These are phyloP conservation scores for Agrocybe chaxingu DNA, from an alignment of 768 basidiomycete genomes.

Conservation along the genomic window DNA sequence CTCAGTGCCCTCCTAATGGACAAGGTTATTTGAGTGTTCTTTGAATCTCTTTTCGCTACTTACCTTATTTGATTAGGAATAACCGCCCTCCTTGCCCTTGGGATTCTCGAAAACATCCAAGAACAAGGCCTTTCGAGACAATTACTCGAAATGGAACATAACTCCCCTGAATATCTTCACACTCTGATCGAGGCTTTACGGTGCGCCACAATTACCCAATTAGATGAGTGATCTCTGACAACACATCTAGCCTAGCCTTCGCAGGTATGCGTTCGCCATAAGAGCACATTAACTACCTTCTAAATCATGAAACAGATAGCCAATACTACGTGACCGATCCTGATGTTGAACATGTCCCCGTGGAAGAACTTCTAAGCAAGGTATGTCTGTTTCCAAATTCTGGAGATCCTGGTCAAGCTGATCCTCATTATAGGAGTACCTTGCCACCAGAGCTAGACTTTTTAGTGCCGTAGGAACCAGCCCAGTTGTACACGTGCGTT, in stretches of 20 bases:
- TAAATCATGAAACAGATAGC: constrained; percentile 48
- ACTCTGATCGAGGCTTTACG: constrained; percentile 81
- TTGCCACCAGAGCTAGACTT: constrained; percentile 72
- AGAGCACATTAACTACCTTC: not conserved
- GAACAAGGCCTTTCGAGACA: constrained; percentile 65
- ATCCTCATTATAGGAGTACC: constrained; percentile 61
- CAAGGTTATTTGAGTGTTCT: constrained; percentile 52
- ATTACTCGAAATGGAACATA: constrained; percentile 81
- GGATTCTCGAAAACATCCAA: constrained; percentile 87
- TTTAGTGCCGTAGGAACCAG: constrained; percentile 70
- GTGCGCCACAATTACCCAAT: constrained; percentile 31
- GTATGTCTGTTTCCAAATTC: constrained; percentile 30
- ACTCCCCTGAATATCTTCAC: constrained; percentile 88
- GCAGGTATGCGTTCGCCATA: constrained; percentile 47
- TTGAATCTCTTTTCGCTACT: not conserved
- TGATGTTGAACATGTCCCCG: constrained; percentile 70
- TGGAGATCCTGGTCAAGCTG: not conserved
- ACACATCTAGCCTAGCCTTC: constrained; percentile 54
- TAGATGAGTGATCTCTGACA: not conserved
- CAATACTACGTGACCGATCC: constrained; percentile 94
- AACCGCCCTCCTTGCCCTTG: constrained; percentile 88
- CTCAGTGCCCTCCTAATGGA: constrained; percentile 91
- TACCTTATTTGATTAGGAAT: constrained; percentile 45
- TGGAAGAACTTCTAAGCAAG: constrained; percentile 82
- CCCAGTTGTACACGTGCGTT: constrained; percentile 52